phyloP scores from a whole-genome alignment of 148 eudicot species.

The Selenicereus undatus region DNA sequence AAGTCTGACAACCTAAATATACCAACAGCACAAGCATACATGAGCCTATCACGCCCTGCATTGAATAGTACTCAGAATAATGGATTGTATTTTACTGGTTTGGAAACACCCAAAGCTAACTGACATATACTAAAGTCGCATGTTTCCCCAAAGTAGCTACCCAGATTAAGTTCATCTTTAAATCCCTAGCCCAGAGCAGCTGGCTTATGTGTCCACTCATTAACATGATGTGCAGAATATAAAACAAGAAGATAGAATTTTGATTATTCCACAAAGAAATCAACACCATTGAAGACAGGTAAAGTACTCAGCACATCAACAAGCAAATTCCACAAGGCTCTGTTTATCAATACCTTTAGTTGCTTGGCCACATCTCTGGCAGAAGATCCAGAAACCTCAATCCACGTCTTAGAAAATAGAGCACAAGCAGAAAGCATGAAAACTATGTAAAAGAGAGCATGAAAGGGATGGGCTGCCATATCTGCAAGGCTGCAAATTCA shows the following conservation, averaged over 20 bases:
- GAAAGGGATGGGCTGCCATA: slow-evolving; percentile 88
- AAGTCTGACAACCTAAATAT: background rate
- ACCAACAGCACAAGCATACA: background rate
- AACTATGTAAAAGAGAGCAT: slow-evolving; percentile 68
- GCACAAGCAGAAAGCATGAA: slow-evolving; percentile 93
- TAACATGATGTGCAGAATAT: too few species aligned
- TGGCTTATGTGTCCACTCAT: background rate
- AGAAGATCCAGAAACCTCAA: slow-evolving; percentile 90
- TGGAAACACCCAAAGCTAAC: background rate
- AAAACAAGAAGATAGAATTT: too few species aligned
- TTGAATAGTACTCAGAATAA: background rate
- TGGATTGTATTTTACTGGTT: background rate
- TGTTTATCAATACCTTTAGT: slow-evolving; percentile 51
- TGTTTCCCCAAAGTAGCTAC: background rate
- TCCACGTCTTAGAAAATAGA: slow-evolving; percentile 84
- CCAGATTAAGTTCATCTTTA: background rate
- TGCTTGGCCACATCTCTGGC: slow-evolving; percentile 91
- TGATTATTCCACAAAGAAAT: too few species aligned
- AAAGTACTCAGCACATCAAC: background rate
- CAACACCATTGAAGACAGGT: background rate
- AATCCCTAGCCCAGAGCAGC: background rate
- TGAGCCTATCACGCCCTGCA: background rate
- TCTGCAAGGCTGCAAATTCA: slow-evolving; percentile 68
- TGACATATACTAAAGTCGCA: background rate
- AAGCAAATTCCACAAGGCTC: background rate